These are phyloP conservation scores for Candida vaughaniae DNA, from an alignment of 805 yeast genomes.

Conservation along the genomic window DNA sequence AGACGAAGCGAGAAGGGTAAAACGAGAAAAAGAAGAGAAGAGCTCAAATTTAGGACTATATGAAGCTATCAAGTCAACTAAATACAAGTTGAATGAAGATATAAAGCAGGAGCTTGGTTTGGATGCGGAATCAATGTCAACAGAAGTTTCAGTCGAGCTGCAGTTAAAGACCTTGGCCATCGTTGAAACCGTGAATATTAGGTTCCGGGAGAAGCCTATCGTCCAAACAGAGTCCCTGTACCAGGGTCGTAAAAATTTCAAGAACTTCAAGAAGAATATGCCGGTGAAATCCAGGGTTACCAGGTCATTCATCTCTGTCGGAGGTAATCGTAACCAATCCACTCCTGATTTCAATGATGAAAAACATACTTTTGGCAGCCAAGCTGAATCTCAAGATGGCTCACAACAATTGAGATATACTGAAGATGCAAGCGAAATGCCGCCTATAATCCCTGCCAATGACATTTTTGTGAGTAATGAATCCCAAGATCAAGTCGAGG, in stretches of 20 bases:
- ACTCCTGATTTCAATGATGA: too few relatives aligned
- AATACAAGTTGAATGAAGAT: slow-evolving; percentile 19
- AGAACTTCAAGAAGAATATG: slow-evolving; percentile 26
- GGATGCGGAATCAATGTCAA: slow-evolving; percentile 9
- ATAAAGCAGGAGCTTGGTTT: slow-evolving; percentile 27
- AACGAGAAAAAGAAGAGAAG: slow-evolving; percentile 1
- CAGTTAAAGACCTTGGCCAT: slow-evolving; percentile 25
- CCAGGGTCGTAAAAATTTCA: slow-evolving; percentile 27
- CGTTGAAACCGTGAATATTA: slow-evolving; percentile 29
- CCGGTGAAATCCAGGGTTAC: slow-evolving; percentile 18
- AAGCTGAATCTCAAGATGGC: too few relatives aligned
- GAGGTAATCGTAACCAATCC: too few relatives aligned
- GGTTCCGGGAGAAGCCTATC: slow-evolving; percentile 10
- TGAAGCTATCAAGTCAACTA: slow-evolving; percentile 30
- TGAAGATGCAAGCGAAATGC: too few relatives aligned
- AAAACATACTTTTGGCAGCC: too few relatives aligned
- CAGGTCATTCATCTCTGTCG: slow-evolving; percentile 21
- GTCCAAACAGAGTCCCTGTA: slow-evolving; percentile 2
- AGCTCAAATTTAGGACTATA: slow-evolving; percentile 2
- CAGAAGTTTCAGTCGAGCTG: slow-evolving; percentile 12
- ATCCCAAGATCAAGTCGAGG: slow-evolving; percentile 5
- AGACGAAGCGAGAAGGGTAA: neutral
- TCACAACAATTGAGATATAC: too few relatives aligned
- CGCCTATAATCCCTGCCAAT: slow-evolving; percentile 5
- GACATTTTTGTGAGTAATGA: slow-evolving; percentile 6